Evolutionary conservation across 306 rosid genomes (phyloP).

Genomic region (Parietaria judaica): DNA sequence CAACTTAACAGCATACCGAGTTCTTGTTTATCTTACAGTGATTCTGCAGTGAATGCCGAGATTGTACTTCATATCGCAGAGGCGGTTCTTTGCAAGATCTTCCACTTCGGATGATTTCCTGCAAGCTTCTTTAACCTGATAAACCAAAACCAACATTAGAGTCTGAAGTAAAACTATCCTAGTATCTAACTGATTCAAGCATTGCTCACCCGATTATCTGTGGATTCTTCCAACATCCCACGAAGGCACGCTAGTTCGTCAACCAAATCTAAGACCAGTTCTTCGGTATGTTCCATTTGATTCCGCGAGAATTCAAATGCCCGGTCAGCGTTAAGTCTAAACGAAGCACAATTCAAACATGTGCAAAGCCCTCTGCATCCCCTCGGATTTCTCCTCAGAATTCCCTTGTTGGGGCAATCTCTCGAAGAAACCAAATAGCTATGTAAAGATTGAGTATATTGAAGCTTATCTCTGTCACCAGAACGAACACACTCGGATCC

Average conservation of each 20-base stretch:
- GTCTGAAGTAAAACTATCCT: background rate
- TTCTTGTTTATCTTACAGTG: slow-evolving; percentile 27
- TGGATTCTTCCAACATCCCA: slow-evolving; percentile 34
- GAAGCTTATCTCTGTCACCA: slow-evolving; percentile 19
- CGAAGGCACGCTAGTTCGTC: slow-evolving; percentile 52
- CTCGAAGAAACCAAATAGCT: slow-evolving; percentile 17
- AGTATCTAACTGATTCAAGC: slow-evolving; percentile 28
- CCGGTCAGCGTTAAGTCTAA: slow-evolving; percentile 76
- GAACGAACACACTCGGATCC: slow-evolving; percentile 10
- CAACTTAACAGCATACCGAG: background rate
- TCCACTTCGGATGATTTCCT: slow-evolving; percentile 57
- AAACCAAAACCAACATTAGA: background rate
- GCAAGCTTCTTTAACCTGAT: slow-evolving; percentile 71
- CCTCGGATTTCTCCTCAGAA: slow-evolving; percentile 67
- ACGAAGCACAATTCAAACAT: slow-evolving; percentile 79
- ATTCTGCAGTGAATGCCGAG: slow-evolving; percentile 63
- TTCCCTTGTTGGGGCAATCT: slow-evolving; percentile 28
- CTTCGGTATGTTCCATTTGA: slow-evolving; percentile 69
- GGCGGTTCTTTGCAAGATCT: slow-evolving; percentile 44
- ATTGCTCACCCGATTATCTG: slow-evolving; percentile 18
- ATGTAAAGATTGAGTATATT: slow-evolving; percentile 19
- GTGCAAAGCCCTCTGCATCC: slow-evolving; percentile 87
- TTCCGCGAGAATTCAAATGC: slow-evolving; percentile 83
- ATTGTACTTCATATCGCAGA: slow-evolving; percentile 54
- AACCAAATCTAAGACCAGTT: slow-evolving; percentile 56